Evolutionary conservation across 495 filamentous ascomycete genomes (phyloP).

Genomic region (Cudoniella acicularis): DNA sequence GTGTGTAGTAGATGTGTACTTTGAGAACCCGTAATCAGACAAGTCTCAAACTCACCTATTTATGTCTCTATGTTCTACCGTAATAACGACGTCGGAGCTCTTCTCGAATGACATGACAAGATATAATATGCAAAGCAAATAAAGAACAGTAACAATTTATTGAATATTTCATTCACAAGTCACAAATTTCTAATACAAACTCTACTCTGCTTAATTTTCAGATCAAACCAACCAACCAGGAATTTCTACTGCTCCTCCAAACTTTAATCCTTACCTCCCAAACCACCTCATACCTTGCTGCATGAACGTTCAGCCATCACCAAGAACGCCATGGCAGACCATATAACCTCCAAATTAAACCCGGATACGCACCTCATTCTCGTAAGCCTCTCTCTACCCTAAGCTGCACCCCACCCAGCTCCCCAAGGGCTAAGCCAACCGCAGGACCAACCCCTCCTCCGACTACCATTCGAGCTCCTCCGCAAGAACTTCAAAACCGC

Average conservation of each 20-base stretch:
- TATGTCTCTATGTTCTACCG: background rate
- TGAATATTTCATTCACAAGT: too few species aligned
- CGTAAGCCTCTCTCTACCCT: conserved; percentile 8
- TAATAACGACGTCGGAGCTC: background rate
- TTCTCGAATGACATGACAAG: background rate
- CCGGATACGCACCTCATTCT: conserved; percentile 33
- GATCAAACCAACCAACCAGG: too few species aligned
- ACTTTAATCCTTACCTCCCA: too few species aligned
- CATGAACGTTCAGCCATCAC: background rate
- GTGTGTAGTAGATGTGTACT: background rate
- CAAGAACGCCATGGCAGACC: conserved; percentile 22
- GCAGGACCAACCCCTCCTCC: conserved; percentile 93
- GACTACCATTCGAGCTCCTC: conserved; percentile 83
- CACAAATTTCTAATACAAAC: too few species aligned
- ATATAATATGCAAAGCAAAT: background rate
- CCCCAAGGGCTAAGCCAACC: conserved; percentile 39
- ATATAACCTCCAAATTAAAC: conserved; percentile 55
- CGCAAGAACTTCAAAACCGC: conserved; percentile 90
- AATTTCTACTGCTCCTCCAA: too few species aligned
- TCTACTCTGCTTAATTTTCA: too few species aligned
- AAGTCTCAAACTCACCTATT: too few species aligned
- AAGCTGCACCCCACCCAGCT: conserved; percentile 15
- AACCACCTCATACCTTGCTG: background rate
- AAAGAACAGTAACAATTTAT: too few species aligned
- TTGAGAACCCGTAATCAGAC: background rate